These are phyloP conservation scores for Talaromyces sp. DNA, from an alignment of 2,329 filamentous ascomycete species.

Conservation along the genomic window DNA sequence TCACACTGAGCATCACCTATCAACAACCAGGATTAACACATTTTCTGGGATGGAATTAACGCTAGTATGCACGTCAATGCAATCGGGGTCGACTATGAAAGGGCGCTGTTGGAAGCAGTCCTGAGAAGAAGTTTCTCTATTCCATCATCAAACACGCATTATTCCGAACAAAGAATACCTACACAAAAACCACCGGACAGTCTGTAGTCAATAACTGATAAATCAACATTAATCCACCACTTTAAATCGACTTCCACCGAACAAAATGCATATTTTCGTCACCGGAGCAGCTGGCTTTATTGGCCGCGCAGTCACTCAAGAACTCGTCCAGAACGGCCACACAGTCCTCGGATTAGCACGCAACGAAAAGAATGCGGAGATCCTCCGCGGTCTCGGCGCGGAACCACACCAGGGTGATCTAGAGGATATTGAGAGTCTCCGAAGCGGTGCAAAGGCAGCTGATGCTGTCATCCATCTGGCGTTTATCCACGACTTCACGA, in stretches of 20 bases:
- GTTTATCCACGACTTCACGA: constrained; percentile 44
- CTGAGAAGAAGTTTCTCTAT: not conserved
- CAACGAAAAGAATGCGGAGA: constrained; percentile 30
- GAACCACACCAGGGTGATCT: constrained; percentile 37
- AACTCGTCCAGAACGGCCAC: constrained; percentile 42
- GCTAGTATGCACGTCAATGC: not conserved
- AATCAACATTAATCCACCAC: not conserved
- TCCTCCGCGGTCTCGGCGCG: constrained; percentile 35
- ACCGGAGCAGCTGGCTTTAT: constrained; percentile 49
- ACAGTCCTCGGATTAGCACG: constrained; percentile 45
- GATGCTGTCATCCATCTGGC: constrained; percentile 47
- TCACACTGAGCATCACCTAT: not conserved
- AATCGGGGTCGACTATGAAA: not conserved
- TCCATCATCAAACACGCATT: not conserved
- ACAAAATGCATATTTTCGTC: constrained; percentile 34
- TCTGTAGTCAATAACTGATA: not conserved
- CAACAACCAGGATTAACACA: not conserved
- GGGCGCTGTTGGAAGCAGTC: not conserved
- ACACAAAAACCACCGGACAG: not conserved
- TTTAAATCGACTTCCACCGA: not conserved
- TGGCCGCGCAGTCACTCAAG: constrained; percentile 40
- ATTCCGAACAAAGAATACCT: not conserved
- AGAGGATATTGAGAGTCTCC: constrained; percentile 36
- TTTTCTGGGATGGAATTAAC: not conserved
- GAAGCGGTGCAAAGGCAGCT: constrained; percentile 30